Evolutionary conservation across 1,284 basidiomycete species (phyloP).

Genomic region (Cutaneotrichosporon curvatum): DNA sequence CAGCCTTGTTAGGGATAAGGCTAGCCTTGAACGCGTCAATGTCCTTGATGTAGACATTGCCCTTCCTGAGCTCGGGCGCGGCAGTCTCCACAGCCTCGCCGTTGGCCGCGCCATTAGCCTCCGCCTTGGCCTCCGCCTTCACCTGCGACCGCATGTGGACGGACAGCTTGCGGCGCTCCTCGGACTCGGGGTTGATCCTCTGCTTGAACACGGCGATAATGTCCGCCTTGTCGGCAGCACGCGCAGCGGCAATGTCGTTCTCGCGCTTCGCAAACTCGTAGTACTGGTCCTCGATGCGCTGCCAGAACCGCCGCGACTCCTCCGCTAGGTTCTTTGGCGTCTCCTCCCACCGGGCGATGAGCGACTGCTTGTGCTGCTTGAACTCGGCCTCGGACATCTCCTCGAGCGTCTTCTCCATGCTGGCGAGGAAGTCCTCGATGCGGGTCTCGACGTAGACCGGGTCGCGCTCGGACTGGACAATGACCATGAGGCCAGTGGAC

Average conservation of each 20-base stretch:
- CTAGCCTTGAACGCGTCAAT: constrained; percentile 63
- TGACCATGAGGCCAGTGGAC: constrained; percentile 70
- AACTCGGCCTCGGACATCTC: constrained; percentile 60
- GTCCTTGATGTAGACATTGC: constrained; percentile 62
- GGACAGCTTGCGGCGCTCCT: constrained; percentile 67
- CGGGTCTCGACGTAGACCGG: constrained; percentile 80
- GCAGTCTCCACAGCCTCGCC: constrained; percentile 54
- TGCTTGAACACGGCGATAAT: constrained; percentile 67
- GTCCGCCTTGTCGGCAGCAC: constrained; percentile 65
- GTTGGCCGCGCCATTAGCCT: constrained; percentile 53
- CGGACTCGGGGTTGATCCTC: constrained; percentile 63
- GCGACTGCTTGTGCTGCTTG: constrained; percentile 56
- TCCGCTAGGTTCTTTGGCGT: constrained; percentile 63
- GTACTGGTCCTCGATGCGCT: constrained; percentile 65
- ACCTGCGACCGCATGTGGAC: constrained; percentile 66
- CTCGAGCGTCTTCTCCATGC: constrained; percentile 57
- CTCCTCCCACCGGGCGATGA: constrained; percentile 65
- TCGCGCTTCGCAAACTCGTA: constrained; percentile 66
- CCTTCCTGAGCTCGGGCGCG: constrained; percentile 47
- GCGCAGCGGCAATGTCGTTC: constrained; percentile 60
- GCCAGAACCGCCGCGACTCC: constrained; percentile 61
- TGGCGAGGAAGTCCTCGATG: constrained; percentile 76
- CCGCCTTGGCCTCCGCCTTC: constrained; percentile 51
- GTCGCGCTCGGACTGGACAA: constrained; percentile 83
- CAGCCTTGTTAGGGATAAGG: constrained; percentile 49